Percentiles rank a stretch among this genome's conserved stretches.
Evolutionary conservation across 2,329 filamentous ascomycete genomes (phyloP).

Genomic region (Sporothrix schenckii): DNA sequence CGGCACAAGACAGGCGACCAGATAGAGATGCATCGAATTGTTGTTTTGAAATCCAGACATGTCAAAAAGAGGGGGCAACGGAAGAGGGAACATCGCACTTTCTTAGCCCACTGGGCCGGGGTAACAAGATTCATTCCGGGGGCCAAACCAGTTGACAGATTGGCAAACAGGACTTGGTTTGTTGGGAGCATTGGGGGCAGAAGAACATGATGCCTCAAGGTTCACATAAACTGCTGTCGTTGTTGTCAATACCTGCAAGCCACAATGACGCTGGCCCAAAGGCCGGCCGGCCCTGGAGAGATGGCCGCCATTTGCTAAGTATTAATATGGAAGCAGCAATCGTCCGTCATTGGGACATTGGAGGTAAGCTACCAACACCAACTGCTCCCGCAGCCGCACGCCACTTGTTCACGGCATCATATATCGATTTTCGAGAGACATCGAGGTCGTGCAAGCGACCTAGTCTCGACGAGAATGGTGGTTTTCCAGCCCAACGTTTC

Average conservation of each 20-base stretch:
- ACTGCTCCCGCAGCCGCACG: neutral
- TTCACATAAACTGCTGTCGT: neutral
- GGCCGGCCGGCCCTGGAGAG: neutral
- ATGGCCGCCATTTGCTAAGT: neutral
- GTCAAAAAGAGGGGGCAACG: neutral
- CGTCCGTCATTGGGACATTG: neutral
- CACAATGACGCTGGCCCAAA: too few relatives aligned
- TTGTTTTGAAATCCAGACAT: neutral
- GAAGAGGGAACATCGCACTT: neutral
- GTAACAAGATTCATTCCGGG: constrained; percentile 9
- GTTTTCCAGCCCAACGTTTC: neutral
- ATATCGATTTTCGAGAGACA: neutral
- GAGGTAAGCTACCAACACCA: neutral
- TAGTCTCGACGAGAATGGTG: neutral
- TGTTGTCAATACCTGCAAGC: too few relatives aligned
- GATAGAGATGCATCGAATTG: neutral
- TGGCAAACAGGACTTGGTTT: neutral
- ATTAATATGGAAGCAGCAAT: neutral
- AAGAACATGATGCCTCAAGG: neutral
- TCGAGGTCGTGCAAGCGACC: neutral
- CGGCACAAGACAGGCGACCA: neutral
- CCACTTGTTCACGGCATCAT: neutral
- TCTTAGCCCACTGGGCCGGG: neutral
- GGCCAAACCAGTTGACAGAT: neutral
- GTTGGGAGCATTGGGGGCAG: neutral